These are phyloP conservation scores for Trametes cinnabarina DNA, from an alignment of 768 basidiomycete species.

Conservation along the genomic window DNA sequence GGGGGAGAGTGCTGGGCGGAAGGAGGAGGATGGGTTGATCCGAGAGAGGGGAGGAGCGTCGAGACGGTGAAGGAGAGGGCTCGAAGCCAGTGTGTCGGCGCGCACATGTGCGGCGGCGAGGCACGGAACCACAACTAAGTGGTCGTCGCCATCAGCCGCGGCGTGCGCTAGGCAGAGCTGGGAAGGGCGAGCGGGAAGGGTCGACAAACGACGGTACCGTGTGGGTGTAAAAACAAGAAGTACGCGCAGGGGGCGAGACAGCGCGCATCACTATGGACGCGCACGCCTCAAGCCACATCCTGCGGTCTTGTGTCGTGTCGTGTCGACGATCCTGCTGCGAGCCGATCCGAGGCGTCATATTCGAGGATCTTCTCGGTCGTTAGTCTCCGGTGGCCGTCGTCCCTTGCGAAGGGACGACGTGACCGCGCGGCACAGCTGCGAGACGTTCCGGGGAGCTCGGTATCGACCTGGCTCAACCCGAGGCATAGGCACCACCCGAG, in stretches of 20 bases:
- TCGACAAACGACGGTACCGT: constrained; percentile 16
- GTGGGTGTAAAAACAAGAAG: constrained; percentile 50
- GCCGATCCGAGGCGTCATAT: constrained; percentile 52
- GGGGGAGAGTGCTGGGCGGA: constrained; percentile 15
- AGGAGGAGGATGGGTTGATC: constrained; percentile 15
- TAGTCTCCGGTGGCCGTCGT: constrained; percentile 18
- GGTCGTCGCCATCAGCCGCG: constrained; percentile 65
- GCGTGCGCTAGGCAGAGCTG: constrained; percentile 42
- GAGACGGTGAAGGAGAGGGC: constrained; percentile 34
- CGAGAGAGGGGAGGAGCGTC: constrained; percentile 23
- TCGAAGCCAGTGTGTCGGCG: constrained; percentile 73
- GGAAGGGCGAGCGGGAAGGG: constrained; percentile 19
- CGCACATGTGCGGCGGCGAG: constrained; percentile 46
- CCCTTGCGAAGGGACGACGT: constrained; percentile 12
- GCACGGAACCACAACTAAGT: constrained; percentile 80
- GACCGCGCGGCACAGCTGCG: constrained; percentile 59
- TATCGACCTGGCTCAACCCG: constrained; percentile 22
- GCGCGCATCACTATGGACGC: constrained; percentile 51
- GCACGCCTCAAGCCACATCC: constrained; percentile 54
- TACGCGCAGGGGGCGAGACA: constrained; percentile 46
- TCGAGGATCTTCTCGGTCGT: constrained; percentile 35
- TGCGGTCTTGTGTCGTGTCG: constrained; percentile 46
- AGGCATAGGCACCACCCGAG: constrained; percentile 16
- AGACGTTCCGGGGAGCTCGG: constrained; percentile 34
- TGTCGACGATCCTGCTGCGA: constrained; percentile 48